Conservation (phyloP, 208 protist genomes). For the Trypanosoma lewisi region DNA sequence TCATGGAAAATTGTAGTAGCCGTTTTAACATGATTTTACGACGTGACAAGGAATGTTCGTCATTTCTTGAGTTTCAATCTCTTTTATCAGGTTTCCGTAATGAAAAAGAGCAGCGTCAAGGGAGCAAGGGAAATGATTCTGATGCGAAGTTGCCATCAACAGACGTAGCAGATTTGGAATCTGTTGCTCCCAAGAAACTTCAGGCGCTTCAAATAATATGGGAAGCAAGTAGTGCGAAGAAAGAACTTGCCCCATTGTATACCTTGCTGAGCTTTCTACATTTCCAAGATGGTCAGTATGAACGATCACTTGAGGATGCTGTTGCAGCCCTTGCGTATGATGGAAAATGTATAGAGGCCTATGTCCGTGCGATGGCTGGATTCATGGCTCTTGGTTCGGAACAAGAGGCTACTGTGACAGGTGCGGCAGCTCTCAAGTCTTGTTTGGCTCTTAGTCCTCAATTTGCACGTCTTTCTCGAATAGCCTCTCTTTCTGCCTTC, state of each 20-base stretch:
- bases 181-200: background rate
- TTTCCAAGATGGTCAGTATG: constrained; percentile 18
- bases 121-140: background rate
- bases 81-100: background rate
- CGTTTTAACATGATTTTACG: constrained; percentile 4
- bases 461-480: constrained; percentile 22
- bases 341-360: constrained; percentile 22
- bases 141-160: background rate
- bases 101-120: background rate
- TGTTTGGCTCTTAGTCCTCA: constrained; percentile 19
- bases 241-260: constrained; percentile 17
- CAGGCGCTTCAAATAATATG: background rate
- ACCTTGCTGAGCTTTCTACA: constrained; percentile 20
- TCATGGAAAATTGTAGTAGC: background rate
- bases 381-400: constrained; percentile 21
- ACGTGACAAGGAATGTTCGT: background rate
- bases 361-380: constrained; percentile 16
- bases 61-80: constrained; percentile 1
- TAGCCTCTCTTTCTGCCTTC: background rate
- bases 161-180: background rate
- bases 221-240: background rate
- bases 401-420: constrained; percentile 13
- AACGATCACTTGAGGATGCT: constrained; percentile 22
- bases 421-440: constrained; percentile 3
- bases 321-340: constrained; percentile 16